Percentiles rank a stretch among this genome's conserved stretches.
Evolutionary conservation across 768 basidiomycete species (phyloP).

Genomic region (Leccinum imitatum): DNA sequence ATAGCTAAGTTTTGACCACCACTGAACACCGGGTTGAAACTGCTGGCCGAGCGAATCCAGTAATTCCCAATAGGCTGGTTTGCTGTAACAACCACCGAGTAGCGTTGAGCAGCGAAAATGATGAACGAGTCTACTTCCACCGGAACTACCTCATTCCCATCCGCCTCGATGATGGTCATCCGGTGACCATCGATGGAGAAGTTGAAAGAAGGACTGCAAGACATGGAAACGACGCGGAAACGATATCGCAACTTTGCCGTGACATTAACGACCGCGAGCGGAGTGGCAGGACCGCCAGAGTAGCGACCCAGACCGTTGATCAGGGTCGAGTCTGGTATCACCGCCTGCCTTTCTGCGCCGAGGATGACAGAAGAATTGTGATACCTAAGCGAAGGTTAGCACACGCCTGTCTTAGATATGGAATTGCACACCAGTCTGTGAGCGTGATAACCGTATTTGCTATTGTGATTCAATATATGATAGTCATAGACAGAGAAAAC

Average conservation of each 20-base stretch:
- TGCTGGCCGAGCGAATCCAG: slow-evolving; percentile 47
- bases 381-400: slow-evolving; percentile 33
- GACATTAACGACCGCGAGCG: slow-evolving; percentile 48
- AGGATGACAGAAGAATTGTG: slow-evolving; percentile 28
- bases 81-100: slow-evolving; percentile 47
- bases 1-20: slow-evolving; percentile 50
- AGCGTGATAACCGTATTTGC: slow-evolving; percentile 48
- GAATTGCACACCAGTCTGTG: slow-evolving; percentile 41
- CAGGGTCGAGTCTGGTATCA: slow-evolving; percentile 40
- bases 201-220: slow-evolving; percentile 45
- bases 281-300: slow-evolving; percentile 37
- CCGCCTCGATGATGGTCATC: slow-evolving; percentile 55
- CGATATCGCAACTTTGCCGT: slow-evolving; percentile 44
- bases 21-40: slow-evolving; percentile 26
- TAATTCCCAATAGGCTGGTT: slow-evolving; percentile 51
- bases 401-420: not conserved
- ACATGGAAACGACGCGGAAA: slow-evolving; percentile 50
- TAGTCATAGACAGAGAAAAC: not conserved
- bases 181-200: slow-evolving; percentile 48
- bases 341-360: slow-evolving; percentile 2
- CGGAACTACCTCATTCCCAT: slow-evolving; percentile 43
- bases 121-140: slow-evolving; percentile 40
- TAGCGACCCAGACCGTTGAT: slow-evolving; percentile 56
- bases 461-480: slow-evolving; percentile 1
- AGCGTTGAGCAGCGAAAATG: slow-evolving; percentile 38